Base-by-base conservation (phyloP, 495 filamentous ascomycete genomes). In the Lepidopterella palustris region DNA sequence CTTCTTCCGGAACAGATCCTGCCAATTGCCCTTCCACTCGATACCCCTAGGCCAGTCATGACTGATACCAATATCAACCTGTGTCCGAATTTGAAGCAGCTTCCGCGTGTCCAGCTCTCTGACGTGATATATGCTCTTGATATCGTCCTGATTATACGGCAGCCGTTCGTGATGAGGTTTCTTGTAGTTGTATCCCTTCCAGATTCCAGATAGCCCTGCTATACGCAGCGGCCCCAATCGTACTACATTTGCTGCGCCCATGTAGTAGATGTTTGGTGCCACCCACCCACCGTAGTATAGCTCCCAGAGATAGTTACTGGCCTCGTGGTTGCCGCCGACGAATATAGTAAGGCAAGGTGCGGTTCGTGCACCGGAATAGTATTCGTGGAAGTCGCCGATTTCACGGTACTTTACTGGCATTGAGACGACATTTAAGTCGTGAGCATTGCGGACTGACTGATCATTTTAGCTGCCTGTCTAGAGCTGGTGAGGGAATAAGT, bases 231-330 rank as follows among this genome's bases (percentile, higher is more conserved):
- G 83, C 2, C 92, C 92, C 50, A 90, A 79, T 15, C 87, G 85
- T 5, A 98, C 66, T 8, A 97, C 84, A 64, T 92, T 95, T 25
- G 93, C 88, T 11, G 91, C 90, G 42, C 93, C 93, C 64, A 97
- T 72, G 75, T 95, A 98, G 77, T 95, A 98, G 53, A 98, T 98
- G 54, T 92, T 96, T 18, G 88, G 91, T 0, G 92, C 92, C 1
- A 89, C 93, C 93, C 93, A 98, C 35, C 93, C 93, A 40, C 93
- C 93, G 70, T 97, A 95, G 75, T 89, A 95, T 2, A 98, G 80
- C 68, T 98, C 93, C 75, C 81, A 90, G 0, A 96, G 71, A 69
- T 97, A 80, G 29, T 87, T 90, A 60, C 87, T 84, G 0, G 93
- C 90, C 72, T 98, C 93, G 62, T 98, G 93, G 69, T 98, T 98